Percentiles rank a stretch among this genome's conserved stretches.
phyloP scores from a whole-genome alignment of 345 rosid species.

The Ceriops decandra region DNA sequence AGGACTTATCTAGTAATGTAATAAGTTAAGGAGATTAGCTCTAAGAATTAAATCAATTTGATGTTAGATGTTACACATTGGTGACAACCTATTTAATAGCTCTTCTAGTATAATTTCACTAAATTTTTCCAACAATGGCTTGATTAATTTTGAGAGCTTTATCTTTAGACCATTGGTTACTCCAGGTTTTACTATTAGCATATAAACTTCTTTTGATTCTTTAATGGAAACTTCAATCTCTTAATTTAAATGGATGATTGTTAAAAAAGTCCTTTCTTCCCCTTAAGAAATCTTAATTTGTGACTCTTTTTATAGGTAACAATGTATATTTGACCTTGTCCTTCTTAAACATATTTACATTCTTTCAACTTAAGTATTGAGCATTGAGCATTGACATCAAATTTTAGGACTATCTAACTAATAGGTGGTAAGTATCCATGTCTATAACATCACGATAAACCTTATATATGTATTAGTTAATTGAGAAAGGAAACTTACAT shows the following conservation, averaged over 20 bases:
- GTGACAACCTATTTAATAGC: background rate
- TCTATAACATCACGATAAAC: too few species aligned
- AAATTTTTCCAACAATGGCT: background rate
- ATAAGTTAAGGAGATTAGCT: background rate
- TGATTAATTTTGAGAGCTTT: background rate
- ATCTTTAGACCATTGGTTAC: rapidly evolving
- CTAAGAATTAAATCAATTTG: background rate
- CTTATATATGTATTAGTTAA: too few species aligned
- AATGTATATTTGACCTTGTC: background rate
- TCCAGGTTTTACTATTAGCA: background rate
- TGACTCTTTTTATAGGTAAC: background rate
- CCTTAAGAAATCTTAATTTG: background rate
- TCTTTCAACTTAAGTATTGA: background rate
- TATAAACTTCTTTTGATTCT: background rate
- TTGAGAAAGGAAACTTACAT: too few species aligned
- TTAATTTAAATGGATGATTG: background rate
- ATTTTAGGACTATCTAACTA: background rate
- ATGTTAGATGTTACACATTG: background rate
- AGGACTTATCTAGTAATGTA: background rate
- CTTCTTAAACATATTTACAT: background rate
- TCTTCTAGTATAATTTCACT: background rate
- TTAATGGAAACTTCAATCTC: background rate
- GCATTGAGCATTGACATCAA: background rate
- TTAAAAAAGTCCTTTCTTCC: background rate
- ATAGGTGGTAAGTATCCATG: background rate